Base-by-base conservation (phyloP, 768 basidiomycete species). In the Coprinopsis strossmayeri region DNA sequence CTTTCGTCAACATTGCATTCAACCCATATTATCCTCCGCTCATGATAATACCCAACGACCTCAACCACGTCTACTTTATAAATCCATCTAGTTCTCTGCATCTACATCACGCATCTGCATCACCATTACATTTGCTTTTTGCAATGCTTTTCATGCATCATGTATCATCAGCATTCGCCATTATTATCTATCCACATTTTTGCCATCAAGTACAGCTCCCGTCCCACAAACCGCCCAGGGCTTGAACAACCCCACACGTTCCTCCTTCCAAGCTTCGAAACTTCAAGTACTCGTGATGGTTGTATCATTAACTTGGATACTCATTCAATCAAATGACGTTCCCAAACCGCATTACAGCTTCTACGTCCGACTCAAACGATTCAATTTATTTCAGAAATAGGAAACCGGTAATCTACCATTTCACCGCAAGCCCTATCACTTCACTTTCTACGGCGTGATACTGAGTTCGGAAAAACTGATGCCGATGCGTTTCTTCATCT, bases 371-470 rank as follows among this genome's bases (percentile, higher is more conserved):
- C n/a, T n/a, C n/a, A n/a, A n/a, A n/a, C n/a, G n/a, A n/a, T n/a
- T n/a, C n/a, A n/a, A n/a, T n/a, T n/a, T n/a, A n/a, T n/a, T n/a
- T n/a, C n/a, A n/a, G n/a, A 20, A 4, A 42, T 21, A 20, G 10
- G 41, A 9, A 7, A 5, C 43, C 43, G 43, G 43, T 47, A 37
- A 30, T 57, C 57, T 62, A 87, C 85, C 86, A 87, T 54, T 85
- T 82, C 3, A 88, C 87, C 5, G 81, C 79, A 34, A 87, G 64
- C 18, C 88, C 90, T 32, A 85, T 67, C 25, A 45, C 50, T 57
- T 92, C 89, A 65, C 82, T 89, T 65, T 88, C 88, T 1, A 96
- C 91, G 23, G 87, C 87, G 50, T 80, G 76, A 61, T 92, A 95
- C 59, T 78, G 68, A 2, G 93, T 95, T 62, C 91, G 74, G 59